These are phyloP conservation scores for Abrus pulchellus DNA, from an alignment of 306 rosid species.

Conservation along the genomic window DNA sequence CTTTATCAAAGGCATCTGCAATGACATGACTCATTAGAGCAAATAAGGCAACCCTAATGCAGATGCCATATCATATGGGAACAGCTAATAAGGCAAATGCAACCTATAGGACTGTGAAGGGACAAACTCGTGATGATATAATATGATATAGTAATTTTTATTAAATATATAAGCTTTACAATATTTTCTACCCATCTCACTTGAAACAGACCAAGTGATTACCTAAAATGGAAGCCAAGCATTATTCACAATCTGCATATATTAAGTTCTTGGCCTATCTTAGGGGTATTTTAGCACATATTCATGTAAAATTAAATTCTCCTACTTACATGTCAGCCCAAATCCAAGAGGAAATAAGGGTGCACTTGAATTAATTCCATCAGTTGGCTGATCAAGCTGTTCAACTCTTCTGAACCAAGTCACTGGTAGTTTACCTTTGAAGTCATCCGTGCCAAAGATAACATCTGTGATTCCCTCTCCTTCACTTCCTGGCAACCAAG, in stretches of 20 bases:
- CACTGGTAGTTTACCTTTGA: slow-evolving; percentile 75
- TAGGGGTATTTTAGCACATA: neutral
- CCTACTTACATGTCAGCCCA: slow-evolving; percentile 54
- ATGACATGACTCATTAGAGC: neutral
- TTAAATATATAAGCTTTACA: slow-evolving; percentile 1
- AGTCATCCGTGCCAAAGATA: slow-evolving; percentile 78
- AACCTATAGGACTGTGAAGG: slow-evolving; percentile 1
- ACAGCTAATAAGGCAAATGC: neutral
- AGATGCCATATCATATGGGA: neutral
- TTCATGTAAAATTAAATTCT: slow-evolving; percentile 17
- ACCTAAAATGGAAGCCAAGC: slow-evolving; percentile 9
- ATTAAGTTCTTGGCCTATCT: slow-evolving; percentile 18
- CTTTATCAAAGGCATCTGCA: neutral
- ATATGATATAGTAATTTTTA: no score
- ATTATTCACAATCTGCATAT: slow-evolving; percentile 1
- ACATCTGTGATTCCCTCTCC: slow-evolving; percentile 84
- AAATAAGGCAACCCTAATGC: neutral
- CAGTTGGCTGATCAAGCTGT: slow-evolving; percentile 60
- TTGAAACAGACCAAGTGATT: slow-evolving; percentile 13
- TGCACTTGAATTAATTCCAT: slow-evolving; percentile 52
- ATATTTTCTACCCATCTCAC: slow-evolving; percentile 3
- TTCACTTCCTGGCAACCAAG: slow-evolving; percentile 96
- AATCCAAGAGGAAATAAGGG: slow-evolving; percentile 85
- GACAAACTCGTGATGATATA: neutral
- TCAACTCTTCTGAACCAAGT: slow-evolving; percentile 76